Conservation (phyloP, 2,329 filamentous ascomycete genomes). For the Xylaria polymorpha region DNA sequence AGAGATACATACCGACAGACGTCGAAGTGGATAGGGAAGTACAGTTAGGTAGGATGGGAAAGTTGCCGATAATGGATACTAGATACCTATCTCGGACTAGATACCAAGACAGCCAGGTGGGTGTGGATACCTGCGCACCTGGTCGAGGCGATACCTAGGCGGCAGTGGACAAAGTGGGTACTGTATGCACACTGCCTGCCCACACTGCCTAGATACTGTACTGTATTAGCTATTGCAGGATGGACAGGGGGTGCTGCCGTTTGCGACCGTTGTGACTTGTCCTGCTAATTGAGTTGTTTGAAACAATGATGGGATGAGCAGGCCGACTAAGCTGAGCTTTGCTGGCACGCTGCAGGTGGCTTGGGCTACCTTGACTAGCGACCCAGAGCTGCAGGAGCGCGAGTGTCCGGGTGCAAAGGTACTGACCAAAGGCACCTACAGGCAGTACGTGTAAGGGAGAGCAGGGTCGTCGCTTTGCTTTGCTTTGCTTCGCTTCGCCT, state of each 20-base stretch:
- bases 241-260: conserved; percentile 13
- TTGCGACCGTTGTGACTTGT: conserved; percentile 28
- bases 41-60: conserved; percentile 16
- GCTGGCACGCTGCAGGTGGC: conserved; percentile 24
- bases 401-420: background rate
- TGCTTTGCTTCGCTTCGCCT: no score
- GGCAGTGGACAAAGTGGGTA: conserved; percentile 5
- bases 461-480: no score
- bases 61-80: conserved; percentile 31
- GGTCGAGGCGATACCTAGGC: background rate
- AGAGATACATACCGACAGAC: conserved; percentile 26
- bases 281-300: conserved; percentile 20
- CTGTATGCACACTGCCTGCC: background rate
- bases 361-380: background rate
- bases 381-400: conserved; percentile 18
- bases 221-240: conserved; percentile 2
- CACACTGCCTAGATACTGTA: background rate
- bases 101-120: conserved; percentile 17
- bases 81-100: conserved; percentile 34
- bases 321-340: conserved; percentile 24
- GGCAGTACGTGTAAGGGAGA: background rate
- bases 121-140: conserved; percentile 15
- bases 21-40: conserved; percentile 6
- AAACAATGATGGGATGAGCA: conserved; percentile 9
- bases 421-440: background rate